Conservation (phyloP, 2,329 filamentous ascomycete species). For the Sphaerulina vaccinii region DNA sequence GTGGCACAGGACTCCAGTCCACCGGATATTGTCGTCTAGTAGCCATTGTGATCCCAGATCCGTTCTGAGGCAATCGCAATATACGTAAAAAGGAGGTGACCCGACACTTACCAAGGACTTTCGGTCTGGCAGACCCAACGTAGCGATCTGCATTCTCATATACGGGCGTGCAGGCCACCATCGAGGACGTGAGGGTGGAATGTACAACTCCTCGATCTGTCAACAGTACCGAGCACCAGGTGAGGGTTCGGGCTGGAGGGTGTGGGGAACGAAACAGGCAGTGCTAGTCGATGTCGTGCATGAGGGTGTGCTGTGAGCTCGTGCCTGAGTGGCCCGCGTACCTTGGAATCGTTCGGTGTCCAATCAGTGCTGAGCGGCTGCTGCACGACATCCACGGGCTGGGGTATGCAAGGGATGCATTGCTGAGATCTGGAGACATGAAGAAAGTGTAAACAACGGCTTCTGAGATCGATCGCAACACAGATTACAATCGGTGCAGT, state of each 20-base stretch:
- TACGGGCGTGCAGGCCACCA: conserved; percentile 8
- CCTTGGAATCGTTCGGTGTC: not conserved
- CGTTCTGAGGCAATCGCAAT: not conserved
- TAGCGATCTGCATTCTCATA: conserved; percentile 7
- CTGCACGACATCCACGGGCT: conserved; percentile 4
- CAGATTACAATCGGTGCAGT: not conserved
- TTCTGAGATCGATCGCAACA: not conserved
- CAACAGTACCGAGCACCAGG: conserved; percentile 26
- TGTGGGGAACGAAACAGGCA: not conserved
- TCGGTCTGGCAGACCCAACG: not conserved
- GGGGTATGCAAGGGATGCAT: conserved; percentile 21
- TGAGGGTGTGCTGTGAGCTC: conserved; percentile 10
- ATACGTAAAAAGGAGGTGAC: conserved; percentile 11
- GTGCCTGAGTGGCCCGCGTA: conserved; percentile 3
- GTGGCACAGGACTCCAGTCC: conserved; percentile 9
- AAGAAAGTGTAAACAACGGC: conserved; percentile 21
- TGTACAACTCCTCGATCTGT: conserved; percentile 29
- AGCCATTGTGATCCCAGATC: not conserved
- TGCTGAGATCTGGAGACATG: conserved; percentile 18
- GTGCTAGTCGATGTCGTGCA: conserved; percentile 10
- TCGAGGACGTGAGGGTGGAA: conserved; percentile 33
- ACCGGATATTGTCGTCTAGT: conserved; percentile 9
- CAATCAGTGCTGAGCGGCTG: not conserved
- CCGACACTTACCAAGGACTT: not conserved
- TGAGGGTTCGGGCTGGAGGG: conserved; percentile 6